These are phyloP conservation scores for Pyronema domesticum DNA, from an alignment of 495 filamentous ascomycete genomes.

Conservation along the genomic window DNA sequence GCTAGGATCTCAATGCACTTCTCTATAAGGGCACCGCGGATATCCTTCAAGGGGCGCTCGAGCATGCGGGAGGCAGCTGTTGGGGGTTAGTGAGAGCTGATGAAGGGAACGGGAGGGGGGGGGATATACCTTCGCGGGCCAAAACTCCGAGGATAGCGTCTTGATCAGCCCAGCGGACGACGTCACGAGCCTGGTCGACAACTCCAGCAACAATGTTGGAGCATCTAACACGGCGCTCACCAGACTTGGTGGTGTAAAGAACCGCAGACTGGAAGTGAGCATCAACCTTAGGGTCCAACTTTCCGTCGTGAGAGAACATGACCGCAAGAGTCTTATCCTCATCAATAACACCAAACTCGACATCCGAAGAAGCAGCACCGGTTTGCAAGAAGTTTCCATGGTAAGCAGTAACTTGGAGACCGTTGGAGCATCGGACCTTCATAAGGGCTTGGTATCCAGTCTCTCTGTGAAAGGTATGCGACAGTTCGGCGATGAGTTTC, in stretches of 20 bases:
- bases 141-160: conserved; percentile 76
- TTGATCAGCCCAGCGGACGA: conserved; percentile 84
- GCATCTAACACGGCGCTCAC: conserved; percentile 81
- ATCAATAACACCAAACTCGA: conserved; percentile 86
- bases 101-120: not conserved
- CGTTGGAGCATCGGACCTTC: conserved; percentile 97
- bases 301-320: conserved; percentile 90
- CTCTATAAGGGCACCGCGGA: conserved; percentile 67
- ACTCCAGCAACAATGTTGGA: conserved; percentile 85
- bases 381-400: conserved; percentile 94
- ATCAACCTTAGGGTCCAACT: conserved; percentile 86
- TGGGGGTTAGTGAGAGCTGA: not conserved
- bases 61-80: conserved; percentile 60
- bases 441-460: conserved; percentile 93
- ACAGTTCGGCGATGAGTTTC: conserved; percentile 71
- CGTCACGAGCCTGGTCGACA: conserved; percentile 62
- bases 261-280: conserved; percentile 95
- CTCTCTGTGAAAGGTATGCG: conserved; percentile 74
- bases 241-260: conserved; percentile 80
- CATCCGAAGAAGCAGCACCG: conserved; percentile 69
- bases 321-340: conserved; percentile 86
- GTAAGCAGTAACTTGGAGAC: conserved; percentile 81
- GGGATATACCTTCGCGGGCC: conserved; percentile 57
- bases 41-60: conserved; percentile 68
- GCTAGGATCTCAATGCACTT: conserved; percentile 91